Conservation (phyloP, 306 rosid genomes). For the Lablab purpureus region DNA sequence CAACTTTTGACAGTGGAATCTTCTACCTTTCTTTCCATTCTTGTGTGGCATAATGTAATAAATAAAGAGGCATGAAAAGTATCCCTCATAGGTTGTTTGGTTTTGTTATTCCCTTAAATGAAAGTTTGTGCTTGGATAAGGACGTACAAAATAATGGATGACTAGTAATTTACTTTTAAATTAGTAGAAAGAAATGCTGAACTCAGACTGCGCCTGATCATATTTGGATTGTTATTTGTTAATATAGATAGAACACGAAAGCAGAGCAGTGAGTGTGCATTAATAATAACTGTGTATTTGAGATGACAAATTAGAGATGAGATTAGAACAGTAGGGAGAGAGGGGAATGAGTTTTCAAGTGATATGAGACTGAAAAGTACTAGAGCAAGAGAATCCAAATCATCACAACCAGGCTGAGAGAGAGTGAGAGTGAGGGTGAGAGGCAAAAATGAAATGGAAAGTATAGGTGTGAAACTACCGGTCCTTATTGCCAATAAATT, state of each 20-base stretch:
- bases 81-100: background rate
- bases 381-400: constrained; percentile 56
- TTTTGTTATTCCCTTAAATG: constrained; percentile 9
- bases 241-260: background rate
- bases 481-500: constrained; percentile 60
- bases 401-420: constrained; percentile 47
- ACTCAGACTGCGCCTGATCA: constrained; percentile 6
- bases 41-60: background rate
- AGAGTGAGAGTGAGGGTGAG: constrained; percentile 46
- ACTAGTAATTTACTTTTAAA: background rate
- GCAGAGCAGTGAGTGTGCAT: background rate
- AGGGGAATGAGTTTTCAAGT: constrained; percentile 41
- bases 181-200: background rate
- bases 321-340: background rate
- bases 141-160: background rate
- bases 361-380: constrained; percentile 49
- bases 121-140: background rate
- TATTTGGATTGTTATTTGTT: background rate
- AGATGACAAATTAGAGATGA: constrained; percentile 36
- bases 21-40: background rate
- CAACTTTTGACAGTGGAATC: constrained; percentile 15
- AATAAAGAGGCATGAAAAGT: background rate
- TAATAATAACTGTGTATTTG: background rate
- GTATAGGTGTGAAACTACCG: constrained; percentile 31
- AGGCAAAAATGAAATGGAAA: constrained; percentile 44